Evolutionary conservation across 129 eudicot species (phyloP).

Genomic region (Ambrosia trifida): DNA sequence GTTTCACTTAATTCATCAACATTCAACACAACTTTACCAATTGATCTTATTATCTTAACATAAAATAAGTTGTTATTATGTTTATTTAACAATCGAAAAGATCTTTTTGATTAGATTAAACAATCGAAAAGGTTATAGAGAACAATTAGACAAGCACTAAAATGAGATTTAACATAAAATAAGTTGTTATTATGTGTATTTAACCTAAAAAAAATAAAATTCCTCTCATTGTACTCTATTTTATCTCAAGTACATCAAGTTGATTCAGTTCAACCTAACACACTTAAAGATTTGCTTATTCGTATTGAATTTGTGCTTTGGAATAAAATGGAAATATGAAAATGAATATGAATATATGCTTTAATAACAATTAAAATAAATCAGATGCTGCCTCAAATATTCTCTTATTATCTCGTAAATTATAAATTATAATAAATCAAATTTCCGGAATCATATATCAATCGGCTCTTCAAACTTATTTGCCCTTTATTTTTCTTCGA

Average conservation of each 20-base stretch:
- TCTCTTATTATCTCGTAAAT: constrained; percentile 31
- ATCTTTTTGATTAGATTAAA: too few relatives aligned
- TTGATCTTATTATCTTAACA: too few relatives aligned
- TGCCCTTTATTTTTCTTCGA: neutral
- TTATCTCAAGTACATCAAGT: constrained; percentile 15
- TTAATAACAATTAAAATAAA: constrained; percentile 10
- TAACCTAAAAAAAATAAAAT: neutral
- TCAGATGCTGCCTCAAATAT: constrained; percentile 30
- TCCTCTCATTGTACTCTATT: neutral
- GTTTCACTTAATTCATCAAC: neutral
- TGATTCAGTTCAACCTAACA: constrained; percentile 28
- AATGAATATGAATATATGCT: constrained; percentile 41
- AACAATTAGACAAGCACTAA: neutral
- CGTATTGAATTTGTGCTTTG: constrained; percentile 35
- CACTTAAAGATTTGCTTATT: constrained; percentile 35
- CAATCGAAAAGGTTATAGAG: neutral
- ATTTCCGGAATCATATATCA: constrained; percentile 24
- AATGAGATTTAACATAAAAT: constrained; percentile 1
- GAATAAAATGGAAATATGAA: constrained; percentile 38
- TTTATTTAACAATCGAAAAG: too few relatives aligned
- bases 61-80: too few relatives aligned
- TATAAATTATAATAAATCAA: constrained; percentile 9
- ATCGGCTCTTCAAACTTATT: constrained; percentile 26
- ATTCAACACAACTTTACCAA: neutral
- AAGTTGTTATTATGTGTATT: neutral